phyloP scores from a whole-genome alignment of 179 eudicot genomes.

The Pouteria campechiana region DNA sequence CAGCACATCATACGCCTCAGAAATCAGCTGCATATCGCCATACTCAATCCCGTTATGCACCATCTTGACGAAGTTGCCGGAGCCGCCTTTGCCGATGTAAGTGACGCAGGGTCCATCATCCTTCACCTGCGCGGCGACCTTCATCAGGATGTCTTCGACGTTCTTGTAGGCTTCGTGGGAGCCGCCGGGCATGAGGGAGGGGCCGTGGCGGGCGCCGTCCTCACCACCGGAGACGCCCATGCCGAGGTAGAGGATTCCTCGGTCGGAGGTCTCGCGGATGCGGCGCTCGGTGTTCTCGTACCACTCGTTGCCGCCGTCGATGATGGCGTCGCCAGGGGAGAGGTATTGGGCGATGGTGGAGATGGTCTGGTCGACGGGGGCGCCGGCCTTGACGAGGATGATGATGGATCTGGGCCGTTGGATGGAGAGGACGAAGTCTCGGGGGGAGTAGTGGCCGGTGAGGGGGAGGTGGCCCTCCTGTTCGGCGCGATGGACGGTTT shows the following conservation, averaged over 20 bases:
- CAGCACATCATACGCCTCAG: constrained; percentile 27
- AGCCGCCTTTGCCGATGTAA: constrained; percentile 24
- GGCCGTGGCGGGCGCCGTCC: constrained; percentile 22
- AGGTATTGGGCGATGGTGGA: constrained; percentile 17
- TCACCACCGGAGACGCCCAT: constrained; percentile 32
- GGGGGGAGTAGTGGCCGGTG: constrained; percentile 15
- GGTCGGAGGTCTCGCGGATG: constrained; percentile 4
- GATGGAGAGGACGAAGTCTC: constrained; percentile 18
- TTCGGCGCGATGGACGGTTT: constrained; percentile 25
- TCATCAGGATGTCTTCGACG: constrained; percentile 11
- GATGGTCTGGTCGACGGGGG: constrained; percentile 26
- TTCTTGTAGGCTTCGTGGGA: constrained; percentile 16
- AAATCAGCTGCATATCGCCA: constrained; percentile 32
- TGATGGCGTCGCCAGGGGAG: constrained; percentile 23
- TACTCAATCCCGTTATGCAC: constrained; percentile 28
- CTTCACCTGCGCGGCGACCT: constrained; percentile 24
- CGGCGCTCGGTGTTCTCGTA: constrained; percentile 26
- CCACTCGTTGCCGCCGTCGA: constrained; percentile 31
- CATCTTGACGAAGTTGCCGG: constrained; percentile 26
- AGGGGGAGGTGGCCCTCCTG: constrained; percentile 20
- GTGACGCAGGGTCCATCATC: constrained; percentile 27
- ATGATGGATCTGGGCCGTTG: constrained; percentile 23
- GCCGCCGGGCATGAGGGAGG: constrained; percentile 28
- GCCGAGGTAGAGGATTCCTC: constrained; percentile 21
- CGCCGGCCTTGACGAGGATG: constrained; percentile 31